phyloP scores from a whole-genome alignment of 176 grass and related monocot species.

The Triticum dicoccoides region DNA sequence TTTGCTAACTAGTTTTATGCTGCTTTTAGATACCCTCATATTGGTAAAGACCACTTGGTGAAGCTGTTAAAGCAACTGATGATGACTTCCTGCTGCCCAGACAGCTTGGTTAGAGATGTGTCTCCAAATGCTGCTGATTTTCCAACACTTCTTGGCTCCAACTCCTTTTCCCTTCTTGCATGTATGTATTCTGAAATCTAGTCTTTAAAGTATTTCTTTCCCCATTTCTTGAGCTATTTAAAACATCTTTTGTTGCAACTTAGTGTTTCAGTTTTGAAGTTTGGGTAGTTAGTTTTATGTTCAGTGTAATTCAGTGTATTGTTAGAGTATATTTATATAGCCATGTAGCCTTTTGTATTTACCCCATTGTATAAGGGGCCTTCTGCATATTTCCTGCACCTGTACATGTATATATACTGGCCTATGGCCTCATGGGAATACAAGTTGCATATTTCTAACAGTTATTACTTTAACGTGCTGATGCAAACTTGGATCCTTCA shows the following conservation, averaged over 20 bases:
- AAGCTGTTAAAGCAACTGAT: slow-evolving; percentile 96
- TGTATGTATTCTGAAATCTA: slow-evolving; percentile 46
- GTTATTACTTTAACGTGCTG: not conserved
- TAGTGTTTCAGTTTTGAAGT: not conserved
- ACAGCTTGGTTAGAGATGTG: slow-evolving; percentile 44
- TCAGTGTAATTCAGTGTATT: not conserved
- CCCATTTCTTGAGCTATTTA: slow-evolving; percentile 13
- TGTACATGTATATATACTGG: too few relatives aligned
- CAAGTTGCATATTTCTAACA: too few relatives aligned
- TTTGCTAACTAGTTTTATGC: slow-evolving; percentile 9
- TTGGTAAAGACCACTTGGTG: slow-evolving; percentile 91
- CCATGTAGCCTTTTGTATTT: too few relatives aligned
- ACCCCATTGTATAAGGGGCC: too few relatives aligned
- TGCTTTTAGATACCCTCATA: slow-evolving; percentile 70
- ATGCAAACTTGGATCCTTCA: slow-evolving; percentile 37
- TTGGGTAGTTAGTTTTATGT: not conserved
- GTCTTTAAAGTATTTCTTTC: not conserved
- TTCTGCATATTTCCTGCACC: too few relatives aligned
- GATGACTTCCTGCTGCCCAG: slow-evolving; percentile 56
- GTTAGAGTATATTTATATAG: too few relatives aligned
- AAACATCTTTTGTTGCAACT: not conserved
- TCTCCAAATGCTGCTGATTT: slow-evolving; percentile 85
- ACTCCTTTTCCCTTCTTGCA: slow-evolving; percentile 88
- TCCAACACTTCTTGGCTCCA: slow-evolving; percentile 80
- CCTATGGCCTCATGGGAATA: too few relatives aligned